Percentiles rank a stretch among this genome's conserved stretches.
Evolutionary conservation across 176 grass and related monocot species (phyloP).

Genomic region (Oryza australiensis): DNA sequence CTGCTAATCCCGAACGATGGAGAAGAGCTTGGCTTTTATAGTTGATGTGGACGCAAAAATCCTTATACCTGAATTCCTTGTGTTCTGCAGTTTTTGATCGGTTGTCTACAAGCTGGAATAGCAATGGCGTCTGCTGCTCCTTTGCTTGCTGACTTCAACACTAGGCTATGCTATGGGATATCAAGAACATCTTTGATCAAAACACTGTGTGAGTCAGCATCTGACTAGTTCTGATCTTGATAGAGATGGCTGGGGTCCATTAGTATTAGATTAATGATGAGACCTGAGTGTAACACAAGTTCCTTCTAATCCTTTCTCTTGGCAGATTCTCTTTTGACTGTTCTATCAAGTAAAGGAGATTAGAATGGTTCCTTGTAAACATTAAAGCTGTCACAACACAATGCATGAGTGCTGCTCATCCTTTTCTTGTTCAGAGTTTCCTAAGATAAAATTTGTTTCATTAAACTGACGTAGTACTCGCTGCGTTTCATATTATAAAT

Average conservation of each 20-base stretch:
- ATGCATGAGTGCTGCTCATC: neutral
- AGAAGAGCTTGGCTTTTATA: too few relatives aligned
- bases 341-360: neutral
- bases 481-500: too few relatives aligned
- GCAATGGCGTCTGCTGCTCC: neutral
- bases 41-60: neutral
- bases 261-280: neutral
- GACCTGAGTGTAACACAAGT: neutral
- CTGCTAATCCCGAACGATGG: neutral
- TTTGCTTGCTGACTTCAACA: neutral
- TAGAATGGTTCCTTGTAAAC: constrained; percentile 11
- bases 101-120: neutral
- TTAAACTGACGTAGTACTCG: constrained; percentile 15
- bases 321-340: neutral
- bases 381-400: neutral
- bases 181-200: constrained; percentile 1
- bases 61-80: neutral
- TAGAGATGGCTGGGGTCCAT: neutral
- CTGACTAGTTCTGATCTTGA: neutral
- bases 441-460: neutral
- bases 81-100: neutral
- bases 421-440: neutral
- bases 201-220: neutral
- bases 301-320: neutral
- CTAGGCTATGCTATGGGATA: neutral